Evolutionary conservation across 2,329 filamentous ascomycete genomes (phyloP).

Genomic region (Pyrenophora seminiperda): DNA sequence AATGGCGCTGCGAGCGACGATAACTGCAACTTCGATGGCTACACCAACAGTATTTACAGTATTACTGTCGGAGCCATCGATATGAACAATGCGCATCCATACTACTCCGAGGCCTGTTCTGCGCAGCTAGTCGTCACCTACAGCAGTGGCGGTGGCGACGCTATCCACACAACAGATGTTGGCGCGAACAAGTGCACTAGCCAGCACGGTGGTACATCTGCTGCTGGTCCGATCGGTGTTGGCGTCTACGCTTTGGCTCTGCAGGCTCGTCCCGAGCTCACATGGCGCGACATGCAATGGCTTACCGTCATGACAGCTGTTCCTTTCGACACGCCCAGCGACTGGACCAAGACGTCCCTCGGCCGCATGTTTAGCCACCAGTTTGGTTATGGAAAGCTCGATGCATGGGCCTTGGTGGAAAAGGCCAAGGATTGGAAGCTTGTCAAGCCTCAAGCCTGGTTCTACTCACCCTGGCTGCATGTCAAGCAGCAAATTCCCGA

Average conservation of each 20-base stretch:
- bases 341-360: constrained; percentile 81
- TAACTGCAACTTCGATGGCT: constrained; percentile 99
- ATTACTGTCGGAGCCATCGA: constrained; percentile 96
- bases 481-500: constrained; percentile 86
- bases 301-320: constrained; percentile 83
- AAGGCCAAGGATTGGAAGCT: constrained; percentile 81
- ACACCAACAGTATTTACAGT: constrained; percentile 99
- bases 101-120: constrained; percentile 95
- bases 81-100: constrained; percentile 82
- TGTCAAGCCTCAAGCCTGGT: constrained; percentile 96
- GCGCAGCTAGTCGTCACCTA: constrained; percentile 96
- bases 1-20: constrained; percentile 87
- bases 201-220: constrained; percentile 92
- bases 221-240: constrained; percentile 88
- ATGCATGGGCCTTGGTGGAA: constrained; percentile 83
- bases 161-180: constrained; percentile 96
- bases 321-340: constrained; percentile 74
- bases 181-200: constrained; percentile 78
- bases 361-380: constrained; percentile 92
- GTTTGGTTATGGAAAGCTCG: constrained; percentile 94
- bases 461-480: constrained; percentile 89
- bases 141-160: constrained; percentile 85
- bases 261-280: constrained; percentile 81
- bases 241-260: constrained; percentile 90
- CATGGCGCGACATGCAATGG: constrained; percentile 95